Conservation (phyloP, 257 asterid species). For the Solanum bulbocastanum region DNA sequence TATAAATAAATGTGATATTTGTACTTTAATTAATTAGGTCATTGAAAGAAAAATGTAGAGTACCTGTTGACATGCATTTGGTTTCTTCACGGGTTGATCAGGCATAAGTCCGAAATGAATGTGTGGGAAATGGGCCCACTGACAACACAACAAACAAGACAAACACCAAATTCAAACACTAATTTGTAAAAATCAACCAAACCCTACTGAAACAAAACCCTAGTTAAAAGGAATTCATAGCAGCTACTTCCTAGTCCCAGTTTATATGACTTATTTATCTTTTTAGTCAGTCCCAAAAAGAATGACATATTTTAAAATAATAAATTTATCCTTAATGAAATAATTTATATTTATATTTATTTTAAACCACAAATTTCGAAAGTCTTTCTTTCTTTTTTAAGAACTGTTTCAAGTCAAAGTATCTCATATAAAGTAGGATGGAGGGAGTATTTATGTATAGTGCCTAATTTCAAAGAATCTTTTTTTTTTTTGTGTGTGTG, state of each 20-base stretch:
- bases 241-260: rapidly evolving
- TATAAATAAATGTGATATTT: neutral
- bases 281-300: rapidly evolving
- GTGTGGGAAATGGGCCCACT: constrained; percentile 99
- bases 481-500: neutral
- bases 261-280: too few relatives aligned
- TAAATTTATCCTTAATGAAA: too few relatives aligned
- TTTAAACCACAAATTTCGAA: too few relatives aligned
- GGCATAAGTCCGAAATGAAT: constrained; percentile 99
- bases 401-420: rapidly evolving
- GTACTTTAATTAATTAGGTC: neutral
- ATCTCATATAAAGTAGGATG: too few relatives aligned
- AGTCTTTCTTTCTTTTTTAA: too few relatives aligned
- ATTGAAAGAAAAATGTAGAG: constrained; percentile 6
- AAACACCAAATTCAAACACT: neutral
- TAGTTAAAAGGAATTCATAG: neutral
- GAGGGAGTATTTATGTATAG: neutral
- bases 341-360: too few relatives aligned
- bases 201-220: constrained; percentile 13
- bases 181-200: neutral
- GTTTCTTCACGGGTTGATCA: constrained; percentile 99
- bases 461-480: neutral
- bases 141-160: constrained; percentile 8
- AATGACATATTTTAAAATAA: too few relatives aligned
- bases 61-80: constrained; percentile 93